phyloP scores from a whole-genome alignment of 495 filamentous ascomycete species.

The Talaromyces stipitatus region DNA sequence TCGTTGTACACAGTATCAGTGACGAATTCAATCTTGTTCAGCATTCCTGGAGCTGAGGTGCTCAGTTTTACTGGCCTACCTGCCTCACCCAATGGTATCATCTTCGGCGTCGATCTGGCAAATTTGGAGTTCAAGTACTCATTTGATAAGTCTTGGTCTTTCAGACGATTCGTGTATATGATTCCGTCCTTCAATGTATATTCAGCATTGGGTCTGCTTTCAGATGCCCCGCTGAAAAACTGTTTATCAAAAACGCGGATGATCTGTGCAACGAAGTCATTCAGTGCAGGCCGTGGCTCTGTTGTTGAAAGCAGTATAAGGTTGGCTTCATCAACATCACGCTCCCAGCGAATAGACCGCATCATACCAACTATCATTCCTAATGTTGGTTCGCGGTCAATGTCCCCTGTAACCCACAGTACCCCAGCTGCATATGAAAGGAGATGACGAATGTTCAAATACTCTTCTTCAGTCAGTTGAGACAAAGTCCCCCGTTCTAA shows the following conservation, averaged over 20 bases:
- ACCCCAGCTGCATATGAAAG: background rate
- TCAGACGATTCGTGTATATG: conserved; percentile 22
- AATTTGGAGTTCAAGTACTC: conserved; percentile 12
- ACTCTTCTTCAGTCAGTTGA: conserved; percentile 17
- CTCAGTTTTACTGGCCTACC: conserved; percentile 21
- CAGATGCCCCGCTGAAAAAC: conserved; percentile 7
- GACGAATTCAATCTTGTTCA: conserved; percentile 31
- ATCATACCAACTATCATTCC: conserved; percentile 17
- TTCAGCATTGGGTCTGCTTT: conserved; percentile 16
- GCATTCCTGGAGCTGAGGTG: conserved; percentile 15
- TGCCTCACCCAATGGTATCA: conserved; percentile 10
- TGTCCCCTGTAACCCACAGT: conserved; percentile 33
- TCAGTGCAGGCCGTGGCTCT: background rate
- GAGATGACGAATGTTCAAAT: conserved; percentile 17
- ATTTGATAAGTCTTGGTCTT: conserved; percentile 12
- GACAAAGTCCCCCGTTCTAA: conserved; percentile 13
- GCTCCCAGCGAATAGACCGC: conserved; percentile 21
- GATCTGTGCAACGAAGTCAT: background rate
- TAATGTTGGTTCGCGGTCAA: background rate
- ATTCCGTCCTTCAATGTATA: conserved; percentile 14
- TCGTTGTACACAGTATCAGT: conserved; percentile 15
- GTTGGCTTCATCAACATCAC: conserved; percentile 18
- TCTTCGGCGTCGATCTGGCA: background rate
- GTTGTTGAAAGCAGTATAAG: conserved; percentile 13
- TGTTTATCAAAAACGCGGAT: conserved; percentile 14